Percentiles rank a stretch among this genome's conserved stretches.
Evolutionary conservation across 192 early-diverging fungal genomes (phyloP).

Genomic region (Cetraspora pellucida): DNA sequence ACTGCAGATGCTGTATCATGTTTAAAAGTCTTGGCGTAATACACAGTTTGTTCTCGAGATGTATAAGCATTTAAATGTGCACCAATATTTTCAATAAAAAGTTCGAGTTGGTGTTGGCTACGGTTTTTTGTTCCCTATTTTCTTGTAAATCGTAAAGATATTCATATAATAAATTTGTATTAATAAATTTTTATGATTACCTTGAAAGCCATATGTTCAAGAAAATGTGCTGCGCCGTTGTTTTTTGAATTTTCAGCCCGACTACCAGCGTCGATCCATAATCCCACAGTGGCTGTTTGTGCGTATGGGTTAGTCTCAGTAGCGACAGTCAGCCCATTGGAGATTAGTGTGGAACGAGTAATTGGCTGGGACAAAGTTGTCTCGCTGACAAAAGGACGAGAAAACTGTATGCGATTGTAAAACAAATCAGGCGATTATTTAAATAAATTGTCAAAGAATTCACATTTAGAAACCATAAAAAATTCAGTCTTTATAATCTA

Average conservation of each 20-base stretch:
- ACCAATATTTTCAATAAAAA: constrained; percentile 97
- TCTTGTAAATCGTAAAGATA: background rate
- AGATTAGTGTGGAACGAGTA: constrained; percentile 70
- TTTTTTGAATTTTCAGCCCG: constrained; percentile 79
- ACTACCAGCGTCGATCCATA: constrained; percentile 89
- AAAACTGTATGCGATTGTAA: constrained; percentile 39
- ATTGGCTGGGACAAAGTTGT: constrained; percentile 42
- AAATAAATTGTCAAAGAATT: background rate
- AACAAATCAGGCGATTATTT: background rate
- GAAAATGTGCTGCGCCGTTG: constrained; percentile 96
- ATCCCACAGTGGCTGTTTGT: constrained; percentile 87
- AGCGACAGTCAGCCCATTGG: constrained; percentile 83
- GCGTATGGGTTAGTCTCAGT: constrained; percentile 78
- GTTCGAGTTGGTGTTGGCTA: constrained; percentile 88
- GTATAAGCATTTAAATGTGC: constrained; percentile 99
- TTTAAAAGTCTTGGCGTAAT: constrained; percentile 94
- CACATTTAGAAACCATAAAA: too few relatives aligned
- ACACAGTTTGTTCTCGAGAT: constrained; percentile 97
- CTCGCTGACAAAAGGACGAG: constrained; percentile 57
- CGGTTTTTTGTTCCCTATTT: constrained; percentile 81
- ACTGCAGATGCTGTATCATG: constrained; percentile 86
- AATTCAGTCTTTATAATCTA: too few relatives aligned
- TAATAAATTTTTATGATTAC: constrained; percentile 40
- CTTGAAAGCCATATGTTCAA: constrained; percentile 99
- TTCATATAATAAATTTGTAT: background rate